A percentile compares a stretch with the other conserved stretches of the same genome.
phyloP scores from a whole-genome alignment of 768 basidiomycete genomes.

The Mycena chlorophos region DNA sequence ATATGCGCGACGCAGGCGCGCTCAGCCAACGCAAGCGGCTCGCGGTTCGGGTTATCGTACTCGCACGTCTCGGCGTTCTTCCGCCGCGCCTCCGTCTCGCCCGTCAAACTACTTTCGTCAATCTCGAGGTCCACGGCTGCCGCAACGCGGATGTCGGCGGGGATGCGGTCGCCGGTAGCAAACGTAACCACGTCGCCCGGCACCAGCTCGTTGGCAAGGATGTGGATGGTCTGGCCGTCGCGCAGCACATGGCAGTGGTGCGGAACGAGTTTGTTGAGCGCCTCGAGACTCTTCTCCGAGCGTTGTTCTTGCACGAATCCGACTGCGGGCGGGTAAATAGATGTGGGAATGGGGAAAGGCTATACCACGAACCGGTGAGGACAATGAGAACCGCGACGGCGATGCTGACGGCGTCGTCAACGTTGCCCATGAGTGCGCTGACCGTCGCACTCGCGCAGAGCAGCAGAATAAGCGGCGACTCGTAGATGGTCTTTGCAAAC shows the following conservation, averaged over 20 bases:
- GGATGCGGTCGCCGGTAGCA: conserved; percentile 88
- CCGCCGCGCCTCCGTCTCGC: conserved; percentile 80
- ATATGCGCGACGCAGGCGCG: conserved; percentile 89
- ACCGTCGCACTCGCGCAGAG: conserved; percentile 88
- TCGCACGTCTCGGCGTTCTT: conserved; percentile 64
- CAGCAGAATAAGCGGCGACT: conserved; percentile 88
- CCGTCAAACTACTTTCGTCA: conserved; percentile 93
- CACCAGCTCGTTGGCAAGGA: conserved; percentile 96
- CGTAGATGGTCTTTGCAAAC: conserved; percentile 94
- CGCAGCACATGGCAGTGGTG: conserved; percentile 94
- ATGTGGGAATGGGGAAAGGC: neutral
- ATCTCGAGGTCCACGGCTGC: conserved; percentile 86
- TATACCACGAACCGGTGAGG: conserved; percentile 69
- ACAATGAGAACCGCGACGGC: conserved; percentile 91
- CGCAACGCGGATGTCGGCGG: conserved; percentile 86
- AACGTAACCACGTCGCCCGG: conserved; percentile 92
- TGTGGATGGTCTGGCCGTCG: conserved; percentile 67
- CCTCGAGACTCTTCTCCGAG: conserved; percentile 92
- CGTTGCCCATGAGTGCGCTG: conserved; percentile 91
- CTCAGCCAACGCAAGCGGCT: conserved; percentile 70
- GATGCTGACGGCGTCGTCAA: conserved; percentile 93
- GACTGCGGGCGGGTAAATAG: conserved; percentile 46
- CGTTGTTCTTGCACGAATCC: conserved; percentile 95
- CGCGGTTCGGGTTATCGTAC: conserved; percentile 37
- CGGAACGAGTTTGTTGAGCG: conserved; percentile 94